phyloP scores from a whole-genome alignment of 129 eudicot genomes.

The Sambucus nigra region DNA sequence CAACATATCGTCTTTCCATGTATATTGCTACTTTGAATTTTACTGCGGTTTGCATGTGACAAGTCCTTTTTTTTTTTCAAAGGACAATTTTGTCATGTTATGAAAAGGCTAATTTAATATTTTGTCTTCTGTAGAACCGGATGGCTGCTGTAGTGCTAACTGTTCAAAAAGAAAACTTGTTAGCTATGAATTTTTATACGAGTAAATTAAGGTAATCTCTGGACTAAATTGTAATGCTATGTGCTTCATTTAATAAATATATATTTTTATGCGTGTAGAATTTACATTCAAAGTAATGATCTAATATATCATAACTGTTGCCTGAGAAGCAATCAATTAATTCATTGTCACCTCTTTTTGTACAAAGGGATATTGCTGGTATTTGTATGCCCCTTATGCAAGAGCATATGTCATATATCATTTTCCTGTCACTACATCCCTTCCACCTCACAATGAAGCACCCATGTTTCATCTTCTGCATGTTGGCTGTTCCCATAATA shows the following conservation, averaged over 20 bases:
- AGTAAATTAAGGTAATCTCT: slow-evolving; percentile 47
- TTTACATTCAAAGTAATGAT: background rate
- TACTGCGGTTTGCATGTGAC: background rate
- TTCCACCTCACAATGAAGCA: no score
- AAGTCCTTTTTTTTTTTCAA: background rate
- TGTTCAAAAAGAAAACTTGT: slow-evolving; percentile 64
- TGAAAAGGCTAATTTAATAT: slow-evolving; percentile 13
- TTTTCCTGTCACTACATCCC: no score
- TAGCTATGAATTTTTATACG: slow-evolving; percentile 67
- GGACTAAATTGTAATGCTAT: background rate
- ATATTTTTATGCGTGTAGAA: background rate
- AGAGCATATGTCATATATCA: no score
- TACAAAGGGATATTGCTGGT: background rate
- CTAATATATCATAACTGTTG: no score
- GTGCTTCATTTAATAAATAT: background rate
- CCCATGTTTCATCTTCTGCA: no score
- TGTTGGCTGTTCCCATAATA: no score
- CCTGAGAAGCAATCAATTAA: background rate
- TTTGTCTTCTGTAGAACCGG: slow-evolving; percentile 33
- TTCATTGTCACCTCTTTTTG: background rate
- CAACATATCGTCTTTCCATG: background rate
- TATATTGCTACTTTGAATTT: background rate
- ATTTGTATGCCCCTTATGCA: no score
- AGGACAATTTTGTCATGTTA: slow-evolving; percentile 3
- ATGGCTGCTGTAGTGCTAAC: slow-evolving; percentile 95